phyloP scores from a whole-genome alignment of 2,329 filamentous ascomycete species.

The Dactylellina parvicollis region DNA sequence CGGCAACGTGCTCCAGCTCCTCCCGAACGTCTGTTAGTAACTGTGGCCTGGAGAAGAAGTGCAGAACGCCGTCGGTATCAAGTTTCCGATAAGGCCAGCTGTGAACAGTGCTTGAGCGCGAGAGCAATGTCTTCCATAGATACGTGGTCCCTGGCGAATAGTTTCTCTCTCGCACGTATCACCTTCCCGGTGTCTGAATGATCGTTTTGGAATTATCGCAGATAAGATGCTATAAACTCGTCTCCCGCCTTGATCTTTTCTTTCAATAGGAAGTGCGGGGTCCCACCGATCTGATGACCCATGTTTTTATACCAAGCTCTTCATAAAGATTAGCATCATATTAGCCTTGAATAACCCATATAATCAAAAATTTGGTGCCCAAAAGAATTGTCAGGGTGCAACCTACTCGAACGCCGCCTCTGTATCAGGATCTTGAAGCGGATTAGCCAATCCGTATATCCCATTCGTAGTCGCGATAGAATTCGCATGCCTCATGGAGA shows the following conservation, averaged over 20 bases:
- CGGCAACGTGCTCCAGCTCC: constrained; percentile 59
- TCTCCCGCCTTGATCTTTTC: constrained; percentile 14
- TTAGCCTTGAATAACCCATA: too few relatives aligned
- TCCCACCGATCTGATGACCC: constrained; percentile 1
- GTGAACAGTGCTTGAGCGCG: constrained; percentile 58
- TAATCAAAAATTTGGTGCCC: too few relatives aligned
- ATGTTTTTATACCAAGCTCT: constrained; percentile 15
- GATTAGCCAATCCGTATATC: constrained; percentile 50
- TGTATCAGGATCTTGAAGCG: constrained; percentile 48
- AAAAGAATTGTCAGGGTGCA: too few relatives aligned
- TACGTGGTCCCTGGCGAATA: constrained; percentile 17
- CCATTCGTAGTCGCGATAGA: constrained; percentile 47
- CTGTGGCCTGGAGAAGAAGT: constrained; percentile 62
- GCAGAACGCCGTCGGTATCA: constrained; percentile 64
- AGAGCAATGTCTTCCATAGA: constrained; percentile 57
- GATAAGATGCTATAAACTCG: constrained; percentile 5
- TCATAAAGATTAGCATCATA: too few relatives aligned
- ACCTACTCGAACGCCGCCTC: constrained; percentile 52
- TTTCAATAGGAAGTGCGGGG: constrained; percentile 10
- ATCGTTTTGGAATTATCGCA: constrained; percentile 20
- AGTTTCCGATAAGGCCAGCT: constrained; percentile 63
- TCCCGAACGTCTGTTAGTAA: constrained; percentile 62
- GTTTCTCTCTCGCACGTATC: constrained; percentile 9
- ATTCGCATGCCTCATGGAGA: constrained; percentile 56
- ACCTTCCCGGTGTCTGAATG: constrained; percentile 29